Percentiles rank a stretch among this genome's conserved stretches.
Evolutionary conservation across 345 rosid species (phyloP).

Genomic region (Syzygium aromaticum): DNA sequence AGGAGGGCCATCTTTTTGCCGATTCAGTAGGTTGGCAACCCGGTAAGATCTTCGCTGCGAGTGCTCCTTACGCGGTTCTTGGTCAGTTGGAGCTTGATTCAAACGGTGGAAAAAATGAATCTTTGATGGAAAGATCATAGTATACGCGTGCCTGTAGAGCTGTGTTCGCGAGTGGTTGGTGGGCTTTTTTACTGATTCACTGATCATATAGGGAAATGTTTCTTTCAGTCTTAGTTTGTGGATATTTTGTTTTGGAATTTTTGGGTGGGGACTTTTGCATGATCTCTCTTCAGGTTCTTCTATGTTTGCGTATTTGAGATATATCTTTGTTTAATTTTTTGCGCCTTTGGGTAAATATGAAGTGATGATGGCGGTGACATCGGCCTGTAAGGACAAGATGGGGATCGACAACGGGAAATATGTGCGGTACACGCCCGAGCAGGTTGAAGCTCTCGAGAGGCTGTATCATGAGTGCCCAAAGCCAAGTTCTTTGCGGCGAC

Average conservation of each 20-base stretch:
- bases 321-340: neutral
- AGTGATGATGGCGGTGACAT: slow-evolving; percentile 58
- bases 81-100: neutral
- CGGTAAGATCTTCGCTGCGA: neutral
- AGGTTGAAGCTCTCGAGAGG: slow-evolving; percentile 71
- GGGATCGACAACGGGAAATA: slow-evolving; percentile 67
- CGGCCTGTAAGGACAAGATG: slow-evolving; percentile 44
- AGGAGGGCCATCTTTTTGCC: neutral
- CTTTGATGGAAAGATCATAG: neutral
- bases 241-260: neutral
- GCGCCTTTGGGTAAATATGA: neutral
- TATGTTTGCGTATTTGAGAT: neutral
- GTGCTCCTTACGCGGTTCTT: neutral
- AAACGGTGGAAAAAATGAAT: neutral
- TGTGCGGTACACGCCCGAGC: slow-evolving; percentile 75
- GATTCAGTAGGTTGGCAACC: neutral
- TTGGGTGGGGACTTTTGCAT: neutral
- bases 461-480: slow-evolving; percentile 69
- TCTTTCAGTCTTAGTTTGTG: neutral
- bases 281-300: neutral
- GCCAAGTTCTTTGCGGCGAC: slow-evolving; percentile 75
- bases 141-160: neutral
- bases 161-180: neutral
- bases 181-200: neutral
- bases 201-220: neutral